Conservation (phyloP, 2,329 filamentous ascomycete species). For the Fusarium abutilonis region DNA sequence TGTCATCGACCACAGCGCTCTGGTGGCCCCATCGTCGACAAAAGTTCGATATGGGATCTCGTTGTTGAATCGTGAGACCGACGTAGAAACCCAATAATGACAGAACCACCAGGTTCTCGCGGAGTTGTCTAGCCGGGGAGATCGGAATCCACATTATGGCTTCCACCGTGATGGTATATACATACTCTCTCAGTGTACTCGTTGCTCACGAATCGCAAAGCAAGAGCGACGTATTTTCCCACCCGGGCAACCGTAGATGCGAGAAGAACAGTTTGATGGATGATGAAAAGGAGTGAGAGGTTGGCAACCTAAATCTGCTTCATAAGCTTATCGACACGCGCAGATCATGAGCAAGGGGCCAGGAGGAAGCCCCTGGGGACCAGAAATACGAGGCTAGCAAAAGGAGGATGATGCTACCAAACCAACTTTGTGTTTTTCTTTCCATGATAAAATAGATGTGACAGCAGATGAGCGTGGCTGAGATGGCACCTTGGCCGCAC, state of each 20-base stretch:
- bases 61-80: slow-evolving; percentile 48
- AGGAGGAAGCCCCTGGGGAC: slow-evolving; percentile 10
- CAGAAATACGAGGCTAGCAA: slow-evolving; percentile 11
- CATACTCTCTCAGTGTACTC: slow-evolving; percentile 39
- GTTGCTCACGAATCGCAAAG: slow-evolving; percentile 13
- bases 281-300: slow-evolving; percentile 23
- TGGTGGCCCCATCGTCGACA: slow-evolving; percentile 67
- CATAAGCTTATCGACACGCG: slow-evolving; percentile 11
- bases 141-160: slow-evolving; percentile 42
- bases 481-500: slow-evolving; percentile 34
- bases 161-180: slow-evolving; percentile 31
- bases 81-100: slow-evolving; percentile 38
- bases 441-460: slow-evolving; percentile 25
- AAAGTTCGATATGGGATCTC: slow-evolving; percentile 64
- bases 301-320: not conserved
- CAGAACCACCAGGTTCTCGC: slow-evolving; percentile 30
- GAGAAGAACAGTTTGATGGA: slow-evolving; percentile 6
- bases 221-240: slow-evolving; percentile 8
- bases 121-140: slow-evolving; percentile 28
- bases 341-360: slow-evolving; percentile 32
- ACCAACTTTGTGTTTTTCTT: slow-evolving; percentile 21
- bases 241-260: slow-evolving; percentile 8
- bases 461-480: slow-evolving; percentile 44
- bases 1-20: slow-evolving; percentile 66
- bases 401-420: not conserved